Conservation (phyloP, 441 rosid genomes). For the Jatropha podagrica region DNA sequence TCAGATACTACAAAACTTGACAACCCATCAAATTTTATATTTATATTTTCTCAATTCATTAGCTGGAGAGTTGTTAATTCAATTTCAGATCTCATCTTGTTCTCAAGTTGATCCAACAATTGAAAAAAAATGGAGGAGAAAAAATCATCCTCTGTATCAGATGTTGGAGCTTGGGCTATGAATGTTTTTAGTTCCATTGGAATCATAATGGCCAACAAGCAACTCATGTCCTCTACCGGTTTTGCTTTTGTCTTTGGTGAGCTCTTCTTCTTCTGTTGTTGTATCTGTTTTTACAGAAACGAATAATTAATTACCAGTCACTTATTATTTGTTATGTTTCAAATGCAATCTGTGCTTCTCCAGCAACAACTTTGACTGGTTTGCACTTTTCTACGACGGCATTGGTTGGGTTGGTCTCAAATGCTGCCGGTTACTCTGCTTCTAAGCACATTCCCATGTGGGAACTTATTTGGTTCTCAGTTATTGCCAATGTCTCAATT, state of each 20-base stretch:
- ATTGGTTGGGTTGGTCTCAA: constrained; percentile 79
- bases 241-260: constrained; percentile 26
- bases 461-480: constrained; percentile 96
- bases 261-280: neutral
- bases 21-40: neutral
- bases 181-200: constrained; percentile 83
- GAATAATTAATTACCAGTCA: no score
- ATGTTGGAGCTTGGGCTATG: constrained; percentile 89
- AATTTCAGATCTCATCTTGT: neutral
- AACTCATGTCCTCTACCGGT: constrained; percentile 79
- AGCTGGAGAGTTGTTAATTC: neutral
- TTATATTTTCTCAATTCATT: neutral
- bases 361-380: constrained; percentile 93
- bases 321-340: no score
- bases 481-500: constrained; percentile 84
- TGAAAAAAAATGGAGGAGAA: constrained; percentile 19
- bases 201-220: constrained; percentile 84
- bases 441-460: constrained; percentile 78
- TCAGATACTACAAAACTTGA: neutral
- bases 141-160: constrained; percentile 43
- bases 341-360: neutral
- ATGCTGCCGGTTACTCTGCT: constrained; percentile 76
- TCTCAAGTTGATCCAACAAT: neutral
- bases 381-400: constrained; percentile 90
- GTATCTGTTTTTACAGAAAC: no score